phyloP scores from a whole-genome alignment of 1,139 yeast species.

The Suhomyces bribrorum region DNA sequence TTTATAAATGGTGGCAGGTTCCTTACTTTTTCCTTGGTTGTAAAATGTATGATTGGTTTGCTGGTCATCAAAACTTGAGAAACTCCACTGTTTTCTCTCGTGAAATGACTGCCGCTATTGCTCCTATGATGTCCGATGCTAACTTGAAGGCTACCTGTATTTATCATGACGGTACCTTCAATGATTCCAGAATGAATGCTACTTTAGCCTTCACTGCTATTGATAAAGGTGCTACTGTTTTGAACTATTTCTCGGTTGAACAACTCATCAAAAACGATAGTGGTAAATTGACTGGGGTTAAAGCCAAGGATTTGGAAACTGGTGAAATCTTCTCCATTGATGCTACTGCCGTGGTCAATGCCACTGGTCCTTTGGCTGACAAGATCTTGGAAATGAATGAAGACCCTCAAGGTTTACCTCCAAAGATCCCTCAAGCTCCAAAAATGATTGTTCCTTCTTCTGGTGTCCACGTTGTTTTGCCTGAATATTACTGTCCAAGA shows the following conservation, averaged over 20 bases:
- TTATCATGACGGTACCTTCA: slow-evolving; percentile 93
- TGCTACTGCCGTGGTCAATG: slow-evolving; percentile 81
- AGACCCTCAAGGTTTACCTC: slow-evolving; percentile 65
- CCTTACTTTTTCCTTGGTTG: slow-evolving; percentile 94
- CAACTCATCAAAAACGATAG: slow-evolving; percentile 66
- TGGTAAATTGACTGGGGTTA: slow-evolving; percentile 69
- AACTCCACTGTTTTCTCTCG: slow-evolving; percentile 73
- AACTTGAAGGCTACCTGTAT: slow-evolving; percentile 88
- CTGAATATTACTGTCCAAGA: slow-evolving; percentile 88
- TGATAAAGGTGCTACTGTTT: slow-evolving; percentile 84
- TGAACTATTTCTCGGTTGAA: slow-evolving; percentile 82
- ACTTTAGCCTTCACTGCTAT: slow-evolving; percentile 85
- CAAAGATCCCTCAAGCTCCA: slow-evolving; percentile 48
- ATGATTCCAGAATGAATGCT: slow-evolving; percentile 89
- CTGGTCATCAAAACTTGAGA: slow-evolving; percentile 85
- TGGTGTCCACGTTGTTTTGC: slow-evolving; percentile 91
- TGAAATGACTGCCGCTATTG: slow-evolving; percentile 67
- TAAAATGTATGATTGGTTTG: slow-evolving; percentile 89
- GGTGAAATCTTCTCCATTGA: slow-evolving; percentile 58
- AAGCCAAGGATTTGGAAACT: slow-evolving; percentile 74
- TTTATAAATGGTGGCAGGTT: slow-evolving; percentile 93
- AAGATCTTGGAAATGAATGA: slow-evolving; percentile 83
- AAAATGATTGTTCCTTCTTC: slow-evolving; percentile 92
- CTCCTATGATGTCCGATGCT: slow-evolving; percentile 84
- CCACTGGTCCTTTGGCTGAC: slow-evolving; percentile 95